Evolutionary conservation across 225 moss, liverwort and hornwort genomes (phyloP).

Genomic region (Asterella californica): DNA sequence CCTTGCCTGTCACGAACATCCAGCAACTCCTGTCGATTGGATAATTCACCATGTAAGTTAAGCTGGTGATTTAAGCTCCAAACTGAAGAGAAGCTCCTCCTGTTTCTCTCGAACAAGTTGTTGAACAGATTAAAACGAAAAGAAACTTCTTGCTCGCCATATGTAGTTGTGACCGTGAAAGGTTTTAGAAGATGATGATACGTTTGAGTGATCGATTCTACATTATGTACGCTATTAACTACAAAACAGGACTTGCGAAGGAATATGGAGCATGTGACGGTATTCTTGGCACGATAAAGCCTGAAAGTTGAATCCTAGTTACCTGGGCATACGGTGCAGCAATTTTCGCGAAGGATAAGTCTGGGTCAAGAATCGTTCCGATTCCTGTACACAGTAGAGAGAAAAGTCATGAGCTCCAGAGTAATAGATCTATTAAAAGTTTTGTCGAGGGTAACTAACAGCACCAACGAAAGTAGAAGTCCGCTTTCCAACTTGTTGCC

Average conservation of each 20-base stretch:
- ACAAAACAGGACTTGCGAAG: no score
- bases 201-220: no score
- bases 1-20: conserved; percentile 56
- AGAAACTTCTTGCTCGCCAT: background rate
- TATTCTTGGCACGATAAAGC: background rate
- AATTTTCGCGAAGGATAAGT: conserved; percentile 90
- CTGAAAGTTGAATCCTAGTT: background rate
- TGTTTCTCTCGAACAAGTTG: background rate
- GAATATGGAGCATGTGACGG: no score
- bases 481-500: background rate
- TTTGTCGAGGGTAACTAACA: background rate
- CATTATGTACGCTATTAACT: no score
- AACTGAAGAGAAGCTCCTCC: background rate
- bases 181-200: no score
- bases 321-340: conserved; percentile 99
- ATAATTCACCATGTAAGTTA: background rate
- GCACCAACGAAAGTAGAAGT: no score
- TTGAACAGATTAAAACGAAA: background rate
- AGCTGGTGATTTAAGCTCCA: background rate
- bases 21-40: conserved; percentile 64
- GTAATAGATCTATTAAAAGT: no score
- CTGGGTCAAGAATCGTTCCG: conserved; percentile 74
- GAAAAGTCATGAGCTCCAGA: background rate
- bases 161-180: no score
- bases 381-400: conserved; percentile 55